Base-by-base conservation (phyloP, 495 filamentous ascomycete genomes). In the Clohesyomyces aquaticus region DNA sequence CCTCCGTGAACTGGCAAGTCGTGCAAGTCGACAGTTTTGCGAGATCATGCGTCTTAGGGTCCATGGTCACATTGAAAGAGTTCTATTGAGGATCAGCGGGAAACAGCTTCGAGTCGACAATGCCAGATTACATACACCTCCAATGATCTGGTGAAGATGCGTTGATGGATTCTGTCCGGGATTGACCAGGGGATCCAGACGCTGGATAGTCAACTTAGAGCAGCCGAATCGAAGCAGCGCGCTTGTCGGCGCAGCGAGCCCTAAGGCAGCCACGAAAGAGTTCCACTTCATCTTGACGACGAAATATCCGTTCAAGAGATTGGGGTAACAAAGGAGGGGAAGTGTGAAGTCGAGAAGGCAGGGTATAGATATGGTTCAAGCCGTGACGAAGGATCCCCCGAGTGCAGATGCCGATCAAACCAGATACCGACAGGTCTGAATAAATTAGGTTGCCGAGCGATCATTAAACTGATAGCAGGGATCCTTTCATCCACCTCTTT, bases 171-270 rank as follows among this genome's bases (percentile, higher is more conserved):
- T 66, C 58, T 28, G 28, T 10, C 65, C 69, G 19, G 69, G 62
- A 45, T 65, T 64, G 38, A 69, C 69, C 51, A 71, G 75, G 68
- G 77, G 77, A 60, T 79, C 77, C 46, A 79, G 72, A 55, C 77
- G 76, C 50, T 79, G 75, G 41, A 79, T 75, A 6, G 77, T 74
- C n/a, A 77, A 75, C 60, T 76, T 75, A 14, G 77, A 70, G 68
- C 77, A 79, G 2, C 75, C 76, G 64, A 79, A 79, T 25, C 77
- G 76, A 61, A 79, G 74, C 32, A 71, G 61, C 19, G 69, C 66
- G 38, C 45, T 49, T 26, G 57, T 38, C 4, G 52, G 46, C 23
- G 59, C 57, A 50, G 63, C 11, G 9, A 68, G 59, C 59, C 45
- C 65, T 3, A 55, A 41, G 38, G 59, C 55, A 25, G 54, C 52